Conservation (phyloP, 805 yeast species). For the Torulaspora franciscae region DNA sequence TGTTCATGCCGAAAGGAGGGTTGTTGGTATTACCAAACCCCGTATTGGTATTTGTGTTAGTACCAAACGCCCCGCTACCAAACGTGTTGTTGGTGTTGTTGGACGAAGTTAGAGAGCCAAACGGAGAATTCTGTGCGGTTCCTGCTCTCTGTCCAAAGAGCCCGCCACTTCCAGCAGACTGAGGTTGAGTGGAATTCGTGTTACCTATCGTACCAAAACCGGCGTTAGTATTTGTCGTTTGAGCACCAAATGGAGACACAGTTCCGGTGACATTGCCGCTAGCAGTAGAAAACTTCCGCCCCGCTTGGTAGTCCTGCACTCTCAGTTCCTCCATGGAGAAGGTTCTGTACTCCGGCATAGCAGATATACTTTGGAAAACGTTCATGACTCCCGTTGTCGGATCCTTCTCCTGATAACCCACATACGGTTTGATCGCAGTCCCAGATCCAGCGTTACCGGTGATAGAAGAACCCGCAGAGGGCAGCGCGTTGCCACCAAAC, state of each 20-base stretch:
- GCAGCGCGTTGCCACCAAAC: slow-evolving; percentile 33
- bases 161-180: slow-evolving; percentile 21
- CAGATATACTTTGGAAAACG: slow-evolving; percentile 65
- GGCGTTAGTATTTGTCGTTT: slow-evolving; percentile 19
- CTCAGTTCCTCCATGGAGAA: slow-evolving; percentile 86
- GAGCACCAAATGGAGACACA: slow-evolving; percentile 36
- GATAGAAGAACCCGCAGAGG: slow-evolving; percentile 14
- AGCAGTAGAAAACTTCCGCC: slow-evolving; percentile 30
- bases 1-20: slow-evolving; percentile 41
- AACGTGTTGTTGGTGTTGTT: slow-evolving; percentile 12
- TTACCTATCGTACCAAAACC: slow-evolving; percentile 23
- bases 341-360: slow-evolving; percentile 87
- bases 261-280: slow-evolving; percentile 29
- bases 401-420: slow-evolving; percentile 70
- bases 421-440: slow-evolving; percentile 65
- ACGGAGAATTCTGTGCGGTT: slow-evolving; percentile 23
- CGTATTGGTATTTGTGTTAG: slow-evolving; percentile 18
- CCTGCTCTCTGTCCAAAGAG: slow-evolving; percentile 28
- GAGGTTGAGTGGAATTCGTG: slow-evolving; percentile 17
- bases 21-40: slow-evolving; percentile 27
- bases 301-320: slow-evolving; percentile 78
- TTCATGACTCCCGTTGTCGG: slow-evolving; percentile 48
- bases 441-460: slow-evolving; percentile 41
- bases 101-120: slow-evolving; percentile 22
- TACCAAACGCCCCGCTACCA: slow-evolving; percentile 30